Base-by-base conservation (phyloP, 495 filamentous ascomycete genomes). In the Aspergillus kassunensis region DNA sequence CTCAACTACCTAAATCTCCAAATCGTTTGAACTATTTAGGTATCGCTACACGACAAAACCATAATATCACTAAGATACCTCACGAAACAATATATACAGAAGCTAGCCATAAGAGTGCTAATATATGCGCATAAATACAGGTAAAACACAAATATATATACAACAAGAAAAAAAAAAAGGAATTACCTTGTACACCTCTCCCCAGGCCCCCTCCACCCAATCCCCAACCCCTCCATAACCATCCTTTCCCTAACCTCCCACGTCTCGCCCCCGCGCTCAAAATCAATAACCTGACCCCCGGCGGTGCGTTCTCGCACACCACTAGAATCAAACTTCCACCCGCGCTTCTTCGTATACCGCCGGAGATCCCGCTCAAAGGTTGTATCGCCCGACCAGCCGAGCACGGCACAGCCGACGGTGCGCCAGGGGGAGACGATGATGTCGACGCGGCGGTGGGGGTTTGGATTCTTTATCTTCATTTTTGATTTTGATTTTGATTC, bases 391-490 rank as follows among this genome's bases (percentile, higher is more conserved):
- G 86, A 85, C 95, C 92, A 97, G 3, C 89, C 91, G 4, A 91
- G 69, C 3, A 97, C 78, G 0, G 90, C 93, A 59, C 90, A 96
- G 0, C 95, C 93, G 3, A 87, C 80, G 3, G 89, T 93, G 25
- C 81, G 84, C 87, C 91, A 95, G 1, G 91, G 91, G 15, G 83
- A 83, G 51, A 97, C 77, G 61, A 99, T 95, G 54, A 99, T 96
- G 62, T 97, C 92, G 6, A 99, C 91, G 15, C 91, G 77, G 16
- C 90, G 80, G 60, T 96, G 91, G 5, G 75, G 76, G 59, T 92
- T 90, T 0, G 83, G 20, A 29, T 21, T 37, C n/a, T n/a, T n/a
- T n/a, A n/a, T n/a, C n/a, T n/a, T n/a, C n/a, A n/a, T n/a, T n/a
- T n/a, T n/a, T n/a, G n/a, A n/a, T n/a, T n/a, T n/a, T n/a, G n/a